Base-by-base conservation (phyloP, 352 stramenopile genomes). In the Phytophthora syringae region DNA sequence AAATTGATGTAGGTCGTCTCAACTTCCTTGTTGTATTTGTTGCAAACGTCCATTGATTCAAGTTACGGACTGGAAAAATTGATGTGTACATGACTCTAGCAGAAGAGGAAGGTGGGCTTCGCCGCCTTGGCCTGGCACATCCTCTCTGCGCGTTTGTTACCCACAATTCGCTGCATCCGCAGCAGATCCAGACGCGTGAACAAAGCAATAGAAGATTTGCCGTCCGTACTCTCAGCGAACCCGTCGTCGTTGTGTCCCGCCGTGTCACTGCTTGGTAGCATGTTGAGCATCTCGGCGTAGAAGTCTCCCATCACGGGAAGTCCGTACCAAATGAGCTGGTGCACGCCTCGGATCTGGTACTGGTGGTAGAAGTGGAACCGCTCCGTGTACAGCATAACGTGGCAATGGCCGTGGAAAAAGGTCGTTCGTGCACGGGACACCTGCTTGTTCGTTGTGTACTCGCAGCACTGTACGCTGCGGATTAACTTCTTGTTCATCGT, bases 281-380 rank as follows among this genome's bases (percentile, higher is more conserved):
- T 84, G 63, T 94, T 94, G 69, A 94, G 73, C 74, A 92, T 80
- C 69, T 94, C 84, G 0, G 84, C 36, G 57, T 94, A 94, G 51
- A 93, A 94, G 47, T 83, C 75, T 10, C 77, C 77, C 50, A 92
- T 84, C 10, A 75, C 67, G 2, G 86, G 86, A 44, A 86, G 67
- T 0, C 76, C 82, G 57, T 94, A 94, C 79, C 80, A 94, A 52
- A 94, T 80, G 36, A 94, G 66, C 60, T 94, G 86, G 36, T 82
- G 80, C 21, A 93, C 78, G 5, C 86, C 86, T n/a, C 86, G 84
- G 13, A 94, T 79, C 32, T 86, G 77, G 64, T 92, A 91, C 64
- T 94, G 82, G 54, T 94, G 84, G 70, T 94, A 94, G 45, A 94
- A 94, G 62, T 94, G 86, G 68, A 92, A 94, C 9, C 86, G 86